Evolutionary conservation across 371 early-diverging fungal genomes (phyloP), one percentile per base, ranked within the genome.

Genomic region (Chytridium lagenaria): DNA sequence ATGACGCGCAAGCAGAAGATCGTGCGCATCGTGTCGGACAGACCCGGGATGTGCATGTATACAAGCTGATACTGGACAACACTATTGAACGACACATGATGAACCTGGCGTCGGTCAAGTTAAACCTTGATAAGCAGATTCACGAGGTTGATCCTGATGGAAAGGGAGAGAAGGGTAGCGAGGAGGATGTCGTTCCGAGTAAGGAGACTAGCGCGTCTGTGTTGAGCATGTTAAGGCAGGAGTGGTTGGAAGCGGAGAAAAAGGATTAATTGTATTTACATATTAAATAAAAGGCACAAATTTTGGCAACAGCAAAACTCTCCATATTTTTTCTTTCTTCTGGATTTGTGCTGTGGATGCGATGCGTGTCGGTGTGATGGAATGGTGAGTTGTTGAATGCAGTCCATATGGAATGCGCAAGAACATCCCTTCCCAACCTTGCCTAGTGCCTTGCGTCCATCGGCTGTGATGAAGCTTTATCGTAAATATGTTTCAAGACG

Each of bases 1-100:
- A 96, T 78, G 98, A 97, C 80, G 87, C 90, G 37, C 98, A 98
- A 83, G 91, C 86, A 16, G 88, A 90, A 81, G 91, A 90, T 69
- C 78, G 90, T 23, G 89, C 88, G 0, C 90, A 91, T 76, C 78
- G 90, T 52, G 94, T 98, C 26, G 98, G 98, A 0, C 98, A 99
- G 83, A 92, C 90, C 39, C 88, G 89, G 40, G 90, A 91, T 30
- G 96, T 97, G 1, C 86, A 87, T 44, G 93, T 97, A 5, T 84
- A 88, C 71, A 89, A 91, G 76, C 71, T 97, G 3, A 84, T 96
- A 2, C 73, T 90, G 0, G 86, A 91, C 59, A 80, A 87, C 31
- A 89, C 93, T 0, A 87, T 96, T 28, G 98, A 94, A 74, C 82
- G 94, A 63, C 89, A 88, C 66, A 94, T 95, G 40, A 79, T 90